Evolutionary conservation across 140 eudicot genomes (phyloP), one percentile per base, ranked within the genome.

Genomic region (Stevia rebaudiana): DNA sequence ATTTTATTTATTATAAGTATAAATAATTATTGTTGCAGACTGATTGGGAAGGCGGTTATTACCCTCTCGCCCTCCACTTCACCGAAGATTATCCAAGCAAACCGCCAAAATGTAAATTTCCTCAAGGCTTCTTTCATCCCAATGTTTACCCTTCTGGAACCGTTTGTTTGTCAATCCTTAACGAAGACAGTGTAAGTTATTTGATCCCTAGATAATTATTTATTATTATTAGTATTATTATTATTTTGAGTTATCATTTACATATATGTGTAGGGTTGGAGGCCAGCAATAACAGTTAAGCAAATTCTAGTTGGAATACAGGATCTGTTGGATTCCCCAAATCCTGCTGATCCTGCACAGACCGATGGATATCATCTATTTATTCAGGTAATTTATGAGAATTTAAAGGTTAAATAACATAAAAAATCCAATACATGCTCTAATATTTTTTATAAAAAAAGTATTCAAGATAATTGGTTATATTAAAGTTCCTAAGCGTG

Each of bases 221-320:
- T 18, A 25, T 30, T 16, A n/a, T n/a, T n/a, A n/a, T 18, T 39
- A 6, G 2, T 24, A 21, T 7, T 22, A 5, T 7, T 16, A 8
- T 12, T 51, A 8, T 13, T 5, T 58, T 33, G 0, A 36, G 1
- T 7, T 48, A 10, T 19, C 17, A 36, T 40, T 2, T 61, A 11
- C 31, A 22, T 17, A 11, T 70, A 3, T 33, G 24, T 23, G 11
- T 67, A 89, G 97, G 97, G 95, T 18, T 89, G 97, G 97, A 84
- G 97, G 67, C 97, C 97, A 10, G 97, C 97, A 2, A 89, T 89
- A 33, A 89, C 97, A 22, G 97, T 89, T 57, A 89, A 83, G 52
- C 97, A 89, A 74, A 89, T 89, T 48, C 81, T 89, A 17, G 81
- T 86, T 62, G 97, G 97, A 12, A 83, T 89, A 59, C 97, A 89